A percentile compares a stretch with the other conserved stretches of the same genome.
phyloP scores from a whole-genome alignment of 169 alveolate species.

The Amoebophrya sp. region DNA sequence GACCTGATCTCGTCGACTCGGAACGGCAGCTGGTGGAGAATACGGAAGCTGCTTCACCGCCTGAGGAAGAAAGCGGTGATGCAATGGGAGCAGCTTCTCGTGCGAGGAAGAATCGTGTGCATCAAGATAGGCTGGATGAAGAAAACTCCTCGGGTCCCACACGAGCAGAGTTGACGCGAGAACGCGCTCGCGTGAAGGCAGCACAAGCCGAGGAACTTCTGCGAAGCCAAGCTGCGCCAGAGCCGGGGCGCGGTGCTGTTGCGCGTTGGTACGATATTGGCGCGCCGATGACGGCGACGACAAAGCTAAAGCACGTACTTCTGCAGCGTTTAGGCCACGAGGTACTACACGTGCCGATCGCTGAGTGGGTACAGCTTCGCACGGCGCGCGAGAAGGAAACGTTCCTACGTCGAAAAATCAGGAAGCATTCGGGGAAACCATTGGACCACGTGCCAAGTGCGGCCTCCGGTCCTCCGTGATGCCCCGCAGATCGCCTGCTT shows the following conservation, averaged over 20 bases:
- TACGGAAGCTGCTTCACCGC: neutral
- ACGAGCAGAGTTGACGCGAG: neutral
- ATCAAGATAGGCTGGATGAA: neutral
- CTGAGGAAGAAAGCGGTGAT: neutral
- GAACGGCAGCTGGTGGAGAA: neutral
- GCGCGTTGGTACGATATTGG: neutral
- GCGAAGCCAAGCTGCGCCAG: neutral
- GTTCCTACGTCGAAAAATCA: neutral
- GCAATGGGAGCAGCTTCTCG: neutral
- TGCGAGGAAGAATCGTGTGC: neutral
- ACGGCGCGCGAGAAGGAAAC: neutral
- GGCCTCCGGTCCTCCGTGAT: no score
- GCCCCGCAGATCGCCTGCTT: no score
- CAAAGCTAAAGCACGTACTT: neutral
- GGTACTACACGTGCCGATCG: neutral
- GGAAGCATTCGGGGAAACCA: neutral
- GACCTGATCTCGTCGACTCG: neutral
- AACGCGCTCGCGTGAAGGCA: neutral
- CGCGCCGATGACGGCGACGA: neutral
- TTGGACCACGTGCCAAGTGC: no score
- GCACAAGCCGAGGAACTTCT: neutral
- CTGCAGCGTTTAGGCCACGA: neutral
- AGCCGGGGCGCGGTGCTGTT: neutral
- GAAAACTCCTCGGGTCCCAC: neutral
- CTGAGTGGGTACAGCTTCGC: neutral